Evolutionary conservation across 805 yeast species (phyloP).

Genomic region (Sugiyamaella qingdaonensis): DNA sequence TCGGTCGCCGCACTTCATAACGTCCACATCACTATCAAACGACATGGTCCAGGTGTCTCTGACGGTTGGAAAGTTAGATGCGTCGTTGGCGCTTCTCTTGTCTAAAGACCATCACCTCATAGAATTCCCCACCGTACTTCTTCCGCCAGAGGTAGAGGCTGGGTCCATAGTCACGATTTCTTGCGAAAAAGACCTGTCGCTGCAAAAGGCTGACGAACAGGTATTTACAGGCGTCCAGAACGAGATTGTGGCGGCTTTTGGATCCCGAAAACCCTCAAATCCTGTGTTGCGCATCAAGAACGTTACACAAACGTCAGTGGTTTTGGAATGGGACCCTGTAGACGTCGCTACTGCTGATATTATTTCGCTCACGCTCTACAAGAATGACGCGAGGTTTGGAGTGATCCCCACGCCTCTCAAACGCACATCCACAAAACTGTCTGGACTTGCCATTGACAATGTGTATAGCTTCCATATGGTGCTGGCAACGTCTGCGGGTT

Average conservation of each 20-base stretch:
- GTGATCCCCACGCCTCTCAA: constrained; percentile 77
- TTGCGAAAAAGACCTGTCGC: constrained; percentile 70
- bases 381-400: constrained; percentile 65
- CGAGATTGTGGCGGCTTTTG: constrained; percentile 67
- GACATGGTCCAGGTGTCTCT: constrained; percentile 82
- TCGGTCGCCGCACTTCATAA: not conserved
- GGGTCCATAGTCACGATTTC: constrained; percentile 86
- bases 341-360: constrained; percentile 78
- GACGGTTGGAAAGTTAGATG: constrained; percentile 94
- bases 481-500: constrained; percentile 88
- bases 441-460: constrained; percentile 87
- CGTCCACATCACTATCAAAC: not conserved
- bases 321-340: constrained; percentile 87
- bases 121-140: constrained; percentile 90
- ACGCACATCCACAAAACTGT: constrained; percentile 76
- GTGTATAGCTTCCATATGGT: constrained; percentile 73
- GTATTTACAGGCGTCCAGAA: constrained; percentile 66
- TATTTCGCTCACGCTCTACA: constrained; percentile 70
- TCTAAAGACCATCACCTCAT: constrained; percentile 91
- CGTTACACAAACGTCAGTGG: constrained; percentile 91
- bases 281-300: constrained; percentile 71
- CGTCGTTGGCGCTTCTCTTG: constrained; percentile 83
- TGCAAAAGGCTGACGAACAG: constrained; percentile 56
- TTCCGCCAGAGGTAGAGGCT: constrained; percentile 86
- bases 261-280: constrained; percentile 61